Percentiles rank a stretch among this genome's conserved stretches.
Evolutionary conservation across 2,329 filamentous ascomycete genomes (phyloP).

Genomic region (Ascochyta fabae): DNA sequence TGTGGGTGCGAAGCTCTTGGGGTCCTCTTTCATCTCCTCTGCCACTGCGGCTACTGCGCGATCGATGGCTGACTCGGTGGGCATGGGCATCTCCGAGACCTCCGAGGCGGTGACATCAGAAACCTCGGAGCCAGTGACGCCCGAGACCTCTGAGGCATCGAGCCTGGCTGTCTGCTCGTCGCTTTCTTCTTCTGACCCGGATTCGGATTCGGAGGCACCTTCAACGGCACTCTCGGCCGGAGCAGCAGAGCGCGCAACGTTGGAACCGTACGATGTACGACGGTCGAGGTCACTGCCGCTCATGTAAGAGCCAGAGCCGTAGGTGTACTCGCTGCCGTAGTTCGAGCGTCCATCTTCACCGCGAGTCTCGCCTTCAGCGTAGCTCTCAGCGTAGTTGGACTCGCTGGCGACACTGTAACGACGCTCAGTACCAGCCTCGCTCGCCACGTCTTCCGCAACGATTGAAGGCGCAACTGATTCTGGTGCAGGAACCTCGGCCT

Average conservation of each 20-base stretch:
- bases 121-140: slow-evolving; percentile 21
- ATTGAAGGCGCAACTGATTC: slow-evolving; percentile 28
- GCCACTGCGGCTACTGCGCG: slow-evolving; percentile 40
- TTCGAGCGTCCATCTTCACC: slow-evolving; percentile 47
- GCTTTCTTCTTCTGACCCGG: slow-evolving; percentile 35
- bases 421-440: slow-evolving; percentile 50
- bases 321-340: slow-evolving; percentile 55
- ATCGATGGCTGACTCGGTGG: slow-evolving; percentile 42
- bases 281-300: slow-evolving; percentile 54
- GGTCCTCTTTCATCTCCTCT: slow-evolving; percentile 37
- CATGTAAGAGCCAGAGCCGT: slow-evolving; percentile 58
- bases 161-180: slow-evolving; percentile 39
- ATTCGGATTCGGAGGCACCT: slow-evolving; percentile 38
- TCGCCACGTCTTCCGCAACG: slow-evolving; percentile 41
- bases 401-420: slow-evolving; percentile 46
- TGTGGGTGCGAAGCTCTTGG: slow-evolving; percentile 32
- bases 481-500: slow-evolving; percentile 29
- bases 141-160: slow-evolving; percentile 35
- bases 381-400: slow-evolving; percentile 43
- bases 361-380: slow-evolving; percentile 45
- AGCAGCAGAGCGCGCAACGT: slow-evolving; percentile 40
- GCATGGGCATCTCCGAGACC: slow-evolving; percentile 31
- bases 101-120: slow-evolving; percentile 22
- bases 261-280: slow-evolving; percentile 53
- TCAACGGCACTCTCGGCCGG: slow-evolving; percentile 41